phyloP scores from a whole-genome alignment of 139 green algal species.

The Picochlorum sp. region DNA sequence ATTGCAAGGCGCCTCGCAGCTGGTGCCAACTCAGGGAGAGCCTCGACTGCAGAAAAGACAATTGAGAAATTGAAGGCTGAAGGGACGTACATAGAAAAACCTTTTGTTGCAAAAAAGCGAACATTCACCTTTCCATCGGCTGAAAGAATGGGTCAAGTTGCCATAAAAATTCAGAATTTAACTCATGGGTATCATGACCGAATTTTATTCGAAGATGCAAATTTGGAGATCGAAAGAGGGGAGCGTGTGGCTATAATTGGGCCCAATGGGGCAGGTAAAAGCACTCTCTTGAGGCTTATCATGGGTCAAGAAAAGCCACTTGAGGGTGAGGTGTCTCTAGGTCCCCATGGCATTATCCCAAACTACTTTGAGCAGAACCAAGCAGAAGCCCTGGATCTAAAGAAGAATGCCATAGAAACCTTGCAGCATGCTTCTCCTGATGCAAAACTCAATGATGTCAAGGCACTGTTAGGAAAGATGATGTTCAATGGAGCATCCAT shows the following conservation, averaged over 20 bases:
- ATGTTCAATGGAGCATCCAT: constrained; percentile 79
- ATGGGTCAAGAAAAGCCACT: constrained; percentile 78
- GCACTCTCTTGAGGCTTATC: constrained; percentile 89
- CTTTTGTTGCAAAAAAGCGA: constrained; percentile 67
- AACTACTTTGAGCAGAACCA: constrained; percentile 99
- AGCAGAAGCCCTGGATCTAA: constrained; percentile 82
- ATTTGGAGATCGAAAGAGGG: constrained; percentile 76
- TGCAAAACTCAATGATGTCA: constrained; percentile 83
- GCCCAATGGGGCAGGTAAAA: constrained; percentile 89
- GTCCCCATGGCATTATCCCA: constrained; percentile 68
- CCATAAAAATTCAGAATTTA: constrained; percentile 46
- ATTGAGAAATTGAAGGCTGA: constrained; percentile 75
- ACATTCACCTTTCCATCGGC: constrained; percentile 59
- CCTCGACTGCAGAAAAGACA: constrained; percentile 79
- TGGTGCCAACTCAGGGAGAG: constrained; percentile 58
- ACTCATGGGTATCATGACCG: constrained; percentile 80
- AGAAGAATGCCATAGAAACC: constrained; percentile 78
- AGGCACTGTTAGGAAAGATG: constrained; percentile 85
- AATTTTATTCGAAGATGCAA: constrained; percentile 62
- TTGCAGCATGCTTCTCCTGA: constrained; percentile 56
- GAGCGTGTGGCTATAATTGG: constrained; percentile 96
- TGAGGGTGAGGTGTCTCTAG: constrained; percentile 44
- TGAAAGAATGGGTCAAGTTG: constrained; percentile 59
- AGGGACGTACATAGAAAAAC: constrained; percentile 62
- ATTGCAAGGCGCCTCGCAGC: constrained; percentile 56